phyloP scores from a whole-genome alignment of 2,329 filamentous ascomycete species.

The Epichloe elymi region DNA sequence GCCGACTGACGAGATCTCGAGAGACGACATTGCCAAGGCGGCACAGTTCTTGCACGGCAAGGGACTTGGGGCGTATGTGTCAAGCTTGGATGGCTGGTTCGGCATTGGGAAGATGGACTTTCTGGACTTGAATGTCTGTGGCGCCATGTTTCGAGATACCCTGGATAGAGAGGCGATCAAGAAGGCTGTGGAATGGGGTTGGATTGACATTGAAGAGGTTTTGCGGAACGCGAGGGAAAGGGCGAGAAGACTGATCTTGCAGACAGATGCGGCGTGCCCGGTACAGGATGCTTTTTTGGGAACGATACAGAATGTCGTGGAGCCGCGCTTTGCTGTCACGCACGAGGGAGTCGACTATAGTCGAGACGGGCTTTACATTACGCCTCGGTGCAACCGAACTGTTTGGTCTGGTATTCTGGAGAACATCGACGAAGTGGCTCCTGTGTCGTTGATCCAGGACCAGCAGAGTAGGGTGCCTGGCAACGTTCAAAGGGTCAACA shows the following conservation, averaged over 20 bases:
- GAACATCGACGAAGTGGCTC: not conserved
- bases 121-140: conserved; percentile 12
- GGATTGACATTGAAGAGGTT: conserved; percentile 7
- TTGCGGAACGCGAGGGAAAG: not conserved
- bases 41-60: conserved; percentile 8
- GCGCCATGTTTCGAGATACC: conserved; percentile 10
- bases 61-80: not conserved
- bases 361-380: conserved; percentile 2
- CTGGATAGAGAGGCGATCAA: conserved; percentile 9
- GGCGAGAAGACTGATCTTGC: not conserved
- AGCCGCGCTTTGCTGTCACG: not conserved
- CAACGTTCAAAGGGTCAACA: not conserved
- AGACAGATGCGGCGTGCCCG: not conserved
- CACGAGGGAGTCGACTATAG: not conserved
- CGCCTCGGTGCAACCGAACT: not conserved
- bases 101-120: conserved; percentile 10
- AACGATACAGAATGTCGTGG: not conserved
- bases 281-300: not conserved
- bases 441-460: not conserved
- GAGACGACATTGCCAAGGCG: conserved; percentile 8
- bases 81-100: conserved; percentile 8
- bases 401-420: conserved; percentile 3
- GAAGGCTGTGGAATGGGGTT: conserved; percentile 5
- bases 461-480: not conserved
- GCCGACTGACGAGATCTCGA: conserved; percentile 11